Base-by-base conservation (phyloP, 441 rosid genomes). In the Adansonia grandidieri region DNA sequence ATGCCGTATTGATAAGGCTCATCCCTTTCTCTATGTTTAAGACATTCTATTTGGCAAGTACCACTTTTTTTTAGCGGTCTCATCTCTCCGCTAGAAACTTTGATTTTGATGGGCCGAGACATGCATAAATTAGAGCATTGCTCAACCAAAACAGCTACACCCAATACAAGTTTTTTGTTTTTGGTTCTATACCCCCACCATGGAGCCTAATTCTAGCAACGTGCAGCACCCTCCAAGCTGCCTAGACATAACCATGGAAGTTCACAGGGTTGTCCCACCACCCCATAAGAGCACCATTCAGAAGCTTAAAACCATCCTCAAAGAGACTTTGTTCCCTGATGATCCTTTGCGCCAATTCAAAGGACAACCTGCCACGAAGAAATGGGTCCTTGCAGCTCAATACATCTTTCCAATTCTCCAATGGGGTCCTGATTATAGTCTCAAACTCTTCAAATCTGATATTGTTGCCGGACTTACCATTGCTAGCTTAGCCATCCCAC, bases 401-500 rank as follows among this genome's bases (percentile, higher is more conserved):
- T 93, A 87, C 82, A 63, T 93, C 69, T 93, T 95, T 84, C 98
- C 98, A 13, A 90, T 95, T 75, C 91, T 95, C 74, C 90, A 91
- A 75, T 95, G 98, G 98, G 91, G 94, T 69, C 96, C 96, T 75
- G 76, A 83, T 66, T 94, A 94, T 81, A 89, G 61, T 82, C 74
- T 95, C 86, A 75, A 65, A 2, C 91, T 91, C 75, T 88, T 95
- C 82, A 95, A 88, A 86, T 95, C 98, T 9, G 98, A 95, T 81
- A 63, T 95, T 72, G 83, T 95, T 77, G 79, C 98, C 5, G 98
- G 98, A 64, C 97, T 93, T 77, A 93, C 98, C 80, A 95, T 95
- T 85, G 98, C 98, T 50, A 95, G 98, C 86, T 84, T 95, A 78
- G 98, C 98, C 84, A 95, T 95, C 84, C 98, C 97, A 61, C 98